Base-by-base conservation (phyloP, 2,329 filamentous ascomycete species). In the Tolypocladium ovalisporum region DNA sequence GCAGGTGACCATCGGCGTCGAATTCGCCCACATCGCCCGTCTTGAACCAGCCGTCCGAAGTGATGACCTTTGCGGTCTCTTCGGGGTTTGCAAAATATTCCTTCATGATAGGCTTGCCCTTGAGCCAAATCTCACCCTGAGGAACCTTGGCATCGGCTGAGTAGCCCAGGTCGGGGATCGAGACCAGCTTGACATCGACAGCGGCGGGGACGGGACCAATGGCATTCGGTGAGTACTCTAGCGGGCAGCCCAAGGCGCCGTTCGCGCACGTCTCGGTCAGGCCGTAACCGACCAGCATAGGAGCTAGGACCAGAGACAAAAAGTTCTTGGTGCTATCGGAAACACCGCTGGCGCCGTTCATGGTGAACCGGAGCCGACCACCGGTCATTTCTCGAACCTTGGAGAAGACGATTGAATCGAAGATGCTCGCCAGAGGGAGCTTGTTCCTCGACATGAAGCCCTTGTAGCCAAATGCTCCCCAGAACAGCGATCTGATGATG, bases 11-110 rank as follows among this genome's bases (percentile, higher is more conserved):
- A 60, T 87, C 80, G 51, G 76, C 70, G 71, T 93, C 86, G 66
- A 93, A 94, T 70, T 97, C 89, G 66, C 93, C 93, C 70, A 97
- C 94, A 67, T 97, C 93, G 60, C 93, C 93, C 19, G 91, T 96
- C 81, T 88, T 93, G 82, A 97, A 97, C 94, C 94, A 97, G 54
- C 90, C 90, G 66, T 96, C 94, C 3, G 84, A 72, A 1, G 89
- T 91, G 62, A 93, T 81, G 6, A 88, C 80, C 69, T 88, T 87
- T 66, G 79, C 80, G 8, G 90, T 96, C 76, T 97, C 92, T 65
- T 93, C 84, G 19, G 89, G 86, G 69, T 97, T 89, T 60, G 95
- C 80, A 68, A 87, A 92, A 75, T 97, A 97, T 40, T 85, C 86
- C 37, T 79, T 79, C 56, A 89, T 83, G 52, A 97, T 87, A 60